Conservation (phyloP, 176 grass and related monocot species). For the Avena insularis region DNA sequence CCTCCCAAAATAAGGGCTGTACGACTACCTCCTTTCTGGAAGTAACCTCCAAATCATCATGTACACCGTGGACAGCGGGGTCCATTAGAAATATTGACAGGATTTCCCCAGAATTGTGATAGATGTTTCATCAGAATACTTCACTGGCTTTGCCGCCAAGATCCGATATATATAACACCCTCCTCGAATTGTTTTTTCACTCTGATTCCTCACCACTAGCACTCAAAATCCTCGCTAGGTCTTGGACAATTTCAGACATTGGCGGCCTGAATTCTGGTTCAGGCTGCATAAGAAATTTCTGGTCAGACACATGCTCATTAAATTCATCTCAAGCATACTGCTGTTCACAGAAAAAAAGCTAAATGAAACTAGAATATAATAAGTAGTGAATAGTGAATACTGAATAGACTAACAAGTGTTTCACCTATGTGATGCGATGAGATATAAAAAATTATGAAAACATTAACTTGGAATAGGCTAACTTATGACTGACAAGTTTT, state of each 20-base stretch:
- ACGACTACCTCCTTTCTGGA: slow-evolving; percentile 33
- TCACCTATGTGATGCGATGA: not conserved
- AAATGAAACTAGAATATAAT: not conserved
- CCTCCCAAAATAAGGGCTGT: slow-evolving; percentile 7
- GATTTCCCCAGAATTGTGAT: slow-evolving; percentile 14
- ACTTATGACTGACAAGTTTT: not conserved
- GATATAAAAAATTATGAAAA: slow-evolving; percentile 12
- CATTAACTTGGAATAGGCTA: slow-evolving; percentile 3
- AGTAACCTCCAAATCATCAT: slow-evolving; percentile 54
- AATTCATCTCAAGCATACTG: not conserved
- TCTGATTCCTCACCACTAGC: slow-evolving; percentile 44
- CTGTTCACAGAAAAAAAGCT: slow-evolving; percentile 8
- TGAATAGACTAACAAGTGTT: slow-evolving; percentile 24
- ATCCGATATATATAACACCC: slow-evolving; percentile 9
- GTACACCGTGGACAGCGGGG: slow-evolving; percentile 33
- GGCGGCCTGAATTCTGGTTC: slow-evolving; percentile 67
- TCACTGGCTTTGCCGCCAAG: not conserved
- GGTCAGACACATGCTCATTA: slow-evolving; percentile 32
- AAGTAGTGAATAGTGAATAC: not conserved
- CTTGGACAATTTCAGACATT: slow-evolving; percentile 81
- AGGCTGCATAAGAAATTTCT: slow-evolving; percentile 57
- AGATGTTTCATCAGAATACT: slow-evolving; percentile 29
- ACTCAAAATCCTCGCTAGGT: slow-evolving; percentile 52
- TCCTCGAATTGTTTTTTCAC: slow-evolving; percentile 36
- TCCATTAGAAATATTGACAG: slow-evolving; percentile 27